Evolutionary conservation across 768 basidiomycete species (phyloP).

Genomic region (Tricholoma terreum): DNA sequence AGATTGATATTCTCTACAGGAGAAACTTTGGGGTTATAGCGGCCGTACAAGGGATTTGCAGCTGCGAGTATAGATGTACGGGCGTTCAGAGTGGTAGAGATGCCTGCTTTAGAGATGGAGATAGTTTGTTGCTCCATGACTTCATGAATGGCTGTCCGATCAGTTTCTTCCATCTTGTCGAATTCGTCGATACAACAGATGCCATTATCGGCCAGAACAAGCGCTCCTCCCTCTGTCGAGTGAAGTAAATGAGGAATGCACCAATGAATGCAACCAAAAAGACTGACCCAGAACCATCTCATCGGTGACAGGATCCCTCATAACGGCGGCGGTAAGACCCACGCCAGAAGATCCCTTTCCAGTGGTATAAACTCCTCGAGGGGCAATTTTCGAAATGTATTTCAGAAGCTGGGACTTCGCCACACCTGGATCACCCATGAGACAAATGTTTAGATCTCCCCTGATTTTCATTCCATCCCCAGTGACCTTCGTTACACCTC

Average conservation of each 20-base stretch:
- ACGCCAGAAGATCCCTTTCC: slow-evolving; percentile 98
- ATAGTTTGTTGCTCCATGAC: slow-evolving; percentile 99
- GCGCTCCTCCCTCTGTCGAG: slow-evolving; percentile 91
- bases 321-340: slow-evolving; percentile 97
- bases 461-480: slow-evolving; percentile 99
- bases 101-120: slow-evolving; percentile 98
- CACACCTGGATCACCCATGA: slow-evolving; percentile 99
- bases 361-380: slow-evolving; percentile 96
- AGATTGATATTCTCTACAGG: slow-evolving; percentile 99
- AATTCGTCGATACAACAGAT: slow-evolving; percentile 99
- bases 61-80: slow-evolving; percentile 97
- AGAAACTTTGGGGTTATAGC: slow-evolving; percentile 96
- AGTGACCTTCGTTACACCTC: slow-evolving; percentile 93
- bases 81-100: slow-evolving; percentile 96
- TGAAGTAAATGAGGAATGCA: slow-evolving; percentile 1
- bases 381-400: slow-evolving; percentile 98
- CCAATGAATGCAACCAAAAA: neutral
- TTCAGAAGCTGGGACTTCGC: slow-evolving; percentile 97
- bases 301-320: slow-evolving; percentile 98
- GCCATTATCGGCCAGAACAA: slow-evolving; percentile 97
- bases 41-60: slow-evolving; percentile 95
- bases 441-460: slow-evolving; percentile 94
- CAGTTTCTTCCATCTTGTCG: slow-evolving; percentile 99
- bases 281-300: slow-evolving; percentile 95
- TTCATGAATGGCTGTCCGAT: slow-evolving; percentile 98